phyloP scores from a whole-genome alignment of 148 eudicot genomes.

The Rhododendron henanense region DNA sequence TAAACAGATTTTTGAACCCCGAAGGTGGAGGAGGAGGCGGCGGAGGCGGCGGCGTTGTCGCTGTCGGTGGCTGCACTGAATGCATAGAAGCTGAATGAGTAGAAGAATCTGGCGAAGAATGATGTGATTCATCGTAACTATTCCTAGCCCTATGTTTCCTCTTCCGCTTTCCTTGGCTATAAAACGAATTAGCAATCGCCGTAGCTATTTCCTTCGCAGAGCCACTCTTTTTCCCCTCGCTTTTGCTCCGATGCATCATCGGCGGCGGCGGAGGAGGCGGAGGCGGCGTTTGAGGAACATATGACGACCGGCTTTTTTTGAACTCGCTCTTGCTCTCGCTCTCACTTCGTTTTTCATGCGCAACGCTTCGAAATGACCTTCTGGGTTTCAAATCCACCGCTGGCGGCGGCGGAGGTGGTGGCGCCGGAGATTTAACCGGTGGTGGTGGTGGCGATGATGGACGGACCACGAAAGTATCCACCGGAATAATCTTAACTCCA shows the following conservation, averaged over 20 bases:
- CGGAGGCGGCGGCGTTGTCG: conserved; percentile 32
- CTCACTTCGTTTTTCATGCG: conserved; percentile 16
- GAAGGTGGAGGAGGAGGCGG: conserved; percentile 36
- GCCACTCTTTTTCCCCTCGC: conserved; percentile 36
- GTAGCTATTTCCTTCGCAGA: conserved; percentile 57
- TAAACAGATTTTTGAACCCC: conserved; percentile 39
- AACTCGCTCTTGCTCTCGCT: not conserved
- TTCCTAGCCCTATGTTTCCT: conserved; percentile 25
- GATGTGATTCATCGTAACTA: conserved; percentile 21
- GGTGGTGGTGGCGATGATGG: conserved; percentile 3
- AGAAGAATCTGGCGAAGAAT: conserved; percentile 8
- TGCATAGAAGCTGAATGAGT: not conserved
- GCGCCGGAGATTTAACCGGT: not conserved
- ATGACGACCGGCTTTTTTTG: not conserved
- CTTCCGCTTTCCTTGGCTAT: conserved; percentile 42
- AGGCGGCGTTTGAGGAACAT: conserved; percentile 19
- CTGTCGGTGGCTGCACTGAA: conserved; percentile 14
- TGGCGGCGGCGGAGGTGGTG: conserved; percentile 21
- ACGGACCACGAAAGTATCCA: conserved; percentile 39
- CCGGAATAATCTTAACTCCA: conserved; percentile 44
- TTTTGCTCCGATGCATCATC: not conserved
- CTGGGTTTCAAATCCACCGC: conserved; percentile 18
- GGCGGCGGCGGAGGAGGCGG: conserved; percentile 27
- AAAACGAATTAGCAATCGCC: conserved; percentile 41
- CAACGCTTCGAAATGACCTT: conserved; percentile 23